These are phyloP conservation scores for Kandelia obovata DNA, from an alignment of 345 rosid genomes.

Conservation along the genomic window DNA sequence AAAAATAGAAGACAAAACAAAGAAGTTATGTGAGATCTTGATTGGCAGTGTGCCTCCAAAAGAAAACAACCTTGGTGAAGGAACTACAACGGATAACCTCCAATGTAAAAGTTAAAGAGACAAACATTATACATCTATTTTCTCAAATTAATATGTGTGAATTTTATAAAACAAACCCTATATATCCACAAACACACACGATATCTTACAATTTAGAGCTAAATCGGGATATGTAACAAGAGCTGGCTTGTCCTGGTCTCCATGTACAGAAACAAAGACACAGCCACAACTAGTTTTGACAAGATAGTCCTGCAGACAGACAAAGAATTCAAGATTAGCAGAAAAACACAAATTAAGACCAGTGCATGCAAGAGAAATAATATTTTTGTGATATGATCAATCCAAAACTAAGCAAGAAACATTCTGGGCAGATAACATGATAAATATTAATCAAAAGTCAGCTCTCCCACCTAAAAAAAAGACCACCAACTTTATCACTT, in stretches of 20 bases:
- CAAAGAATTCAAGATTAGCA: conserved; percentile 6
- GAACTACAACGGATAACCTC: too few species aligned
- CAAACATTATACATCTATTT: background rate
- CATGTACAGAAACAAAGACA: conserved; percentile 76
- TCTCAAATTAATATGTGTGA: conserved; percentile 13
- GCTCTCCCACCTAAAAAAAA: background rate
- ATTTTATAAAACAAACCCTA: too few species aligned
- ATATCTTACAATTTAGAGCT: conserved; percentile 68
- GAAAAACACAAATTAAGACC: background rate
- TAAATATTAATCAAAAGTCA: background rate
- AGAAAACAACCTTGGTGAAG: background rate
- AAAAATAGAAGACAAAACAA: background rate
- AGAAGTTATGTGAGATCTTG: conserved; percentile 25
- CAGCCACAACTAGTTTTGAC: conserved; percentile 67
- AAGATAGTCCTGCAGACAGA: conserved; percentile 60
- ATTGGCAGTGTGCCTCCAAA: background rate
- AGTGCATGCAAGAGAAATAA: background rate
- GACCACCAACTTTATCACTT: background rate
- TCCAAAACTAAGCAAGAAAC: background rate
- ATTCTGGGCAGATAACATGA: background rate
- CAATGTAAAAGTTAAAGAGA: background rate
- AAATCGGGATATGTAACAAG: conserved; percentile 85
- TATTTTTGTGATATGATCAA: background rate
- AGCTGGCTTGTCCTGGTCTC: conserved; percentile 83
- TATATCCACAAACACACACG: too few species aligned